Evolutionary conservation across 139 green algal genomes (phyloP).

Genomic region (Picochlorum sp.): DNA sequence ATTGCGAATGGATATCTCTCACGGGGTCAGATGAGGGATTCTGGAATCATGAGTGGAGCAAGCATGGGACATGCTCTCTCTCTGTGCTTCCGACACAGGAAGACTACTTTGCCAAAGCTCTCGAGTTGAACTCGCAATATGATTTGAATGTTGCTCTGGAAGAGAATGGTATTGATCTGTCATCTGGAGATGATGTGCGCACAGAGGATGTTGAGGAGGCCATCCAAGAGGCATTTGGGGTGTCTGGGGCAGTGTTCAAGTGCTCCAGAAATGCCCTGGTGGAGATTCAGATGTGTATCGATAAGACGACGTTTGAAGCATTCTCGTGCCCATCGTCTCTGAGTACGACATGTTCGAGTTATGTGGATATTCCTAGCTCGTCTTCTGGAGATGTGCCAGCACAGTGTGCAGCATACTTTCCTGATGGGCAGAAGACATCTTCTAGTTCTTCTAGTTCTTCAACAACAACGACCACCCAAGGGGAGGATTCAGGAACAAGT

Average conservation of each 20-base stretch:
- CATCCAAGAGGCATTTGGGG: neutral
- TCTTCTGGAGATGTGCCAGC: neutral
- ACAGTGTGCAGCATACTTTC: slow-evolving; percentile 2
- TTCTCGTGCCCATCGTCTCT: neutral
- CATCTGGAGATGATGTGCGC: neutral
- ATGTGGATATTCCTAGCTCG: neutral
- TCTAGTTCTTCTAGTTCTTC: too few relatives aligned
- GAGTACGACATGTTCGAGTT: neutral
- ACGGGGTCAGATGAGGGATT: slow-evolving; percentile 20
- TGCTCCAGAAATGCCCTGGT: neutral
- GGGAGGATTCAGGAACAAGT: too few relatives aligned
- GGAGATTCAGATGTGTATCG: neutral
- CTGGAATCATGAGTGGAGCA: slow-evolving; percentile 54
- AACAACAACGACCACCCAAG: too few relatives aligned
- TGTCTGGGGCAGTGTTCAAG: neutral
- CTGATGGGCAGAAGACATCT: neutral
- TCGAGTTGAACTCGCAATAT: slow-evolving; percentile 41
- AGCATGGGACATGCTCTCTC: slow-evolving; percentile 54
- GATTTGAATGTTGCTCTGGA: slow-evolving; percentile 12
- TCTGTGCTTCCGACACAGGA: slow-evolving; percentile 31
- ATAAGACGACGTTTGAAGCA: neutral
- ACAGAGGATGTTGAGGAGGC: neutral
- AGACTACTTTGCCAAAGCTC: slow-evolving; percentile 38
- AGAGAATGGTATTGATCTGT: neutral
- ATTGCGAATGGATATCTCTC: slow-evolving; percentile 16